These are phyloP conservation scores for Fusarium humuli DNA, from an alignment of 2,329 filamentous ascomycete species.

Conservation along the genomic window DNA sequence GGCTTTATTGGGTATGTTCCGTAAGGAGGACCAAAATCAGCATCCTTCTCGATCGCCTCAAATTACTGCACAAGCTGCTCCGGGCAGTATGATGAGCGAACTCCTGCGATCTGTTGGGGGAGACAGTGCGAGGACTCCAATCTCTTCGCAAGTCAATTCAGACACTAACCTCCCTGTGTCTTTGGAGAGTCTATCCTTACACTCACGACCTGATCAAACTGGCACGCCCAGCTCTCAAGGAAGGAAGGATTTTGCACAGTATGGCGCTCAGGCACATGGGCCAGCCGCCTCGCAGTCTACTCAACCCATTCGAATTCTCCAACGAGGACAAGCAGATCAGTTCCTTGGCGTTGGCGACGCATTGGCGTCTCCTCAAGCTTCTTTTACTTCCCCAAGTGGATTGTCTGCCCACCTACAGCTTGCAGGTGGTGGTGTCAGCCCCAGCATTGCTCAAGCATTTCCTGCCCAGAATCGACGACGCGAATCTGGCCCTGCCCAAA, in stretches of 20 bases:
- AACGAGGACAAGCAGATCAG: slow-evolving; percentile 50
- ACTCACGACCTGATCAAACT: slow-evolving; percentile 27
- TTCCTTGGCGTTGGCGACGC: slow-evolving; percentile 31
- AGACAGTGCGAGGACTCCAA: slow-evolving; percentile 20
- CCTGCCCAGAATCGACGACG: slow-evolving; percentile 39
- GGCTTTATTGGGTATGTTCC: slow-evolving; percentile 66
- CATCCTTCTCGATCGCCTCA: slow-evolving; percentile 20
- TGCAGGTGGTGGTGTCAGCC: slow-evolving; percentile 32
- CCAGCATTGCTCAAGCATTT: slow-evolving; percentile 32
- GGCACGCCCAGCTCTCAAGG: slow-evolving; percentile 29
- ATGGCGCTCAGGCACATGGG: slow-evolving; percentile 22
- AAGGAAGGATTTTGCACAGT: slow-evolving; percentile 31
- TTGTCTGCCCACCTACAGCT: slow-evolving; percentile 34
- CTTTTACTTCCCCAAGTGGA: slow-evolving; percentile 41
- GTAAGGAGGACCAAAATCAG: slow-evolving; percentile 50
- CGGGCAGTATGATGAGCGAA: slow-evolving; percentile 40
- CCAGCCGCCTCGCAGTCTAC: slow-evolving; percentile 18
- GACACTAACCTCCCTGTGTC: slow-evolving; percentile 32
- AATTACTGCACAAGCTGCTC: slow-evolving; percentile 10
- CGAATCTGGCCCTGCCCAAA: slow-evolving; percentile 50
- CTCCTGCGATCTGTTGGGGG: slow-evolving; percentile 34
- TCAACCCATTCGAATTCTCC: slow-evolving; percentile 52
- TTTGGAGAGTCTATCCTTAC: slow-evolving; percentile 40
- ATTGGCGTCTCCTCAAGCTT: slow-evolving; percentile 38
- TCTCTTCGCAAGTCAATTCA: slow-evolving; percentile 27